Conservation (phyloP, 768 basidiomycete species). For the Sistotremastrum suecicum region DNA sequence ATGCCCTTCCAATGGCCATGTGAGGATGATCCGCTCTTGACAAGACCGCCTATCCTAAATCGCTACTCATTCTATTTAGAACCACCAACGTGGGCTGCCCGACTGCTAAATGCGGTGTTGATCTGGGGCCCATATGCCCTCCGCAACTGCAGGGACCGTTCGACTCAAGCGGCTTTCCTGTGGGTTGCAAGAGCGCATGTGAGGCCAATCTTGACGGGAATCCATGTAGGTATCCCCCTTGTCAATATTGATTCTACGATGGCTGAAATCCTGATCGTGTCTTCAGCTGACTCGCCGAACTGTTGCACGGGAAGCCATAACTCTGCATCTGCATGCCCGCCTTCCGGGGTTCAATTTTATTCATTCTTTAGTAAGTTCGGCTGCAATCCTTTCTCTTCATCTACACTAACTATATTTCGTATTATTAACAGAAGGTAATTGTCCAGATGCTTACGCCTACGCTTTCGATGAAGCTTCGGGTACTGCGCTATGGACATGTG, state of each 20-base stretch:
- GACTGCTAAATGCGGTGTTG: constrained; percentile 27
- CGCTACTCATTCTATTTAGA: background rate
- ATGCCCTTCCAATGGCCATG: too few relatives aligned
- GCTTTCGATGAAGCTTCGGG: constrained; percentile 35
- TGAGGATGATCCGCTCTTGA: too few relatives aligned
- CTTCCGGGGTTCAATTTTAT: constrained; percentile 2
- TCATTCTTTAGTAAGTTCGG: too few relatives aligned
- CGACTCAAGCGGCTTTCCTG: constrained; percentile 21
- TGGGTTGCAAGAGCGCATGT: constrained; percentile 33
- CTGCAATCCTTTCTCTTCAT: too few relatives aligned
- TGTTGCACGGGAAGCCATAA: constrained; percentile 8
- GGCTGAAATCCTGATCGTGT: background rate
- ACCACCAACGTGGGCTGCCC: constrained; percentile 40
- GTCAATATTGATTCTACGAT: background rate
- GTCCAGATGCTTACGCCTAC: constrained; percentile 35
- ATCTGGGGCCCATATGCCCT: constrained; percentile 24
- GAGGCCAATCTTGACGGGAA: constrained; percentile 23
- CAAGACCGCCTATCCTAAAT: background rate
- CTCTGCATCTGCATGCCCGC: constrained; percentile 9
- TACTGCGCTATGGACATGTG: constrained; percentile 32
- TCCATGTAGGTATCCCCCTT: constrained; percentile 8
- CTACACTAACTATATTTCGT: too few relatives aligned
- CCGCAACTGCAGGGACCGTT: constrained; percentile 20
- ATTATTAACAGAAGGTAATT: constrained; percentile 25
- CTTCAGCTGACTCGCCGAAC: constrained; percentile 7